A percentile compares a stretch with the other conserved stretches of the same genome.
Conservation (phyloP, 345 rosid genomes). For the Hirschfeldia incana region DNA sequence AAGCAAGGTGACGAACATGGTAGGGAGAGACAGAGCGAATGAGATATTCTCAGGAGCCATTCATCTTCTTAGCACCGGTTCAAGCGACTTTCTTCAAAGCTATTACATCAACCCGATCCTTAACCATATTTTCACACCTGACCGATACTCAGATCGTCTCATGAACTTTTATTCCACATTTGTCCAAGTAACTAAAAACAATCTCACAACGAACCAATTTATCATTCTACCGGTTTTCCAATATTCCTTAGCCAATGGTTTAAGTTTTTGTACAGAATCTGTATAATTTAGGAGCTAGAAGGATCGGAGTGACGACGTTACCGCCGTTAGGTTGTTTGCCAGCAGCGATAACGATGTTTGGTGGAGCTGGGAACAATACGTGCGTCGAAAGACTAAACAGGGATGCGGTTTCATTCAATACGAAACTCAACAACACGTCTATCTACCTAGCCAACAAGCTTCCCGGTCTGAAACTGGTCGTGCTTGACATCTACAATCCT, state of each 20-base stretch:
- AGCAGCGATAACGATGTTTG: conserved; percentile 69
- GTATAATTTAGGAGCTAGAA: conserved; percentile 69
- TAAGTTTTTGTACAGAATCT: conserved; percentile 42
- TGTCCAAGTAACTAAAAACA: conserved; percentile 50
- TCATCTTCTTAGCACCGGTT: conserved; percentile 68
- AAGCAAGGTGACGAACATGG: conserved; percentile 45
- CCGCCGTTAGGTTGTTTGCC: conserved; percentile 90
- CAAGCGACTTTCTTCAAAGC: conserved; percentile 86
- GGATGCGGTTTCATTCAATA: conserved; percentile 65
- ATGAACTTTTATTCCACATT: conserved; percentile 53
- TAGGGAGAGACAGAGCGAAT: conserved; percentile 64
- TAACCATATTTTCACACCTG: conserved; percentile 61
- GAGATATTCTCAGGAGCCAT: conserved; percentile 56
- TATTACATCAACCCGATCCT: conserved; percentile 85
- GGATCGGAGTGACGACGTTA: conserved; percentile 76
- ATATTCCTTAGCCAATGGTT: not conserved
- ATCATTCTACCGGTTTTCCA: not conserved
- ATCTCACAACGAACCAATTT: not conserved
- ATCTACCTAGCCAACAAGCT: conserved; percentile 48
- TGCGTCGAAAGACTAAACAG: conserved; percentile 64
- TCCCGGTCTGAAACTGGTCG: conserved; percentile 62
- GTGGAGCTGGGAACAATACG: conserved; percentile 42
- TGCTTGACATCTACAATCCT: conserved; percentile 78
- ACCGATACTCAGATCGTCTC: conserved; percentile 72
- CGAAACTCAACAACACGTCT: conserved; percentile 71